Evolutionary conservation across 805 yeast genomes (phyloP), one percentile per base, ranked within the genome.

Genomic region (Candida loeiensis): DNA sequence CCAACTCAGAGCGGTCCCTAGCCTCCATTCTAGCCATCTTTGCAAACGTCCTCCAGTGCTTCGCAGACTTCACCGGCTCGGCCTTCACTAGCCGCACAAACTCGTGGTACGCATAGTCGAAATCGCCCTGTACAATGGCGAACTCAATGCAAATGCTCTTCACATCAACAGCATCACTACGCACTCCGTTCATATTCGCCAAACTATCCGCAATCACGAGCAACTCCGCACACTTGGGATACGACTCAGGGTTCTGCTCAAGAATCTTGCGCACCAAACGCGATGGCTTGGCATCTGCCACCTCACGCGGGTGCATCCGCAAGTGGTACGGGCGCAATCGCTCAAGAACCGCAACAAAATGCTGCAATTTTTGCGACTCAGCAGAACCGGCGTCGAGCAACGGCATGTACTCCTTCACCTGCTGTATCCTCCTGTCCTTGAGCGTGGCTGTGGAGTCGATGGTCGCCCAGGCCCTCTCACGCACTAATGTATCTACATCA

Each of bases 101-200:
- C 32, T 66, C 61, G 3, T 61, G 58, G 45, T 68, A 71, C 0
- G 95, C 89, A 46, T 66, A 77, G 1, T 58, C 55, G 48, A 85
- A 85, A 55, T 85, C 82, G 44, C 68, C 63, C 35, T 82, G 77
- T 1, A 73, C 77, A 19, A 85, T 64, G 0, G 95, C 77, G 33
- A 82, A 71, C 48, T 85, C 87, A 16, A 87, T 77, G 49, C 86
- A 82, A 29, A 76, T 68, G 12, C 70, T 60, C 40, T 67, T 56
- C 4, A 76, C 22, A 4, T 22, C 36, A 9, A 24, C 40, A 19
- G 24, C 26, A 18, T 34, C 59, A 36, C 53, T 56, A 28, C 53
- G 29, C 9, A 4, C 15, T 11, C 38, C 38, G 14, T 17, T 12
- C 13, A 32, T 45, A 46, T 2, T 44, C 42, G 9, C 44, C 24